Conservation (phyloP, 2,329 filamentous ascomycete genomes). For the Aspergillus sp. region DNA sequence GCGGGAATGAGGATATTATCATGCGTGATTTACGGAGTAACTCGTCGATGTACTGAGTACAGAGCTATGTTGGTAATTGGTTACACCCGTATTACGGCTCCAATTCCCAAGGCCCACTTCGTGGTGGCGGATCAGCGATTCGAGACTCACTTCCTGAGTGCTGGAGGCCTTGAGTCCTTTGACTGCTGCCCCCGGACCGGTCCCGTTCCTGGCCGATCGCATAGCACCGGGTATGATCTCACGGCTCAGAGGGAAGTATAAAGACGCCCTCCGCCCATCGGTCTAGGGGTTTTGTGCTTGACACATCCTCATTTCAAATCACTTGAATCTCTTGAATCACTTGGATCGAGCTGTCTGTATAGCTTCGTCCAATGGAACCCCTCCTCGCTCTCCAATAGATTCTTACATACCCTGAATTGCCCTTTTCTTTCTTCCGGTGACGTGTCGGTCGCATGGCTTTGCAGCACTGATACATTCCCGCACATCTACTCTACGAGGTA, state of each 20-base stretch:
- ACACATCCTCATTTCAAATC: no score
- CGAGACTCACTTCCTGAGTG: not conserved
- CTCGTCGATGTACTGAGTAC: no score
- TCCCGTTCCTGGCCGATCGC: slow-evolving; percentile 27
- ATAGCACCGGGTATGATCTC: slow-evolving; percentile 21
- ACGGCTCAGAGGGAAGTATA: not conserved
- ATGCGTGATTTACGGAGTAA: no score
- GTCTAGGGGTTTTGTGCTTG: no score
- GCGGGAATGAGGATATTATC: no score
- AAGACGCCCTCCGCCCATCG: not conserved
- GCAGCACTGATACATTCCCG: not conserved
- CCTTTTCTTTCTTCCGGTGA: not conserved
- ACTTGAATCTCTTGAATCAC: no score
- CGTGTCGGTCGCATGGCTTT: slow-evolving; percentile 14
- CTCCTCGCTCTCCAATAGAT: not conserved
- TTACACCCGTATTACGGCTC: no score
- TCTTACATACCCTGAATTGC: not conserved
- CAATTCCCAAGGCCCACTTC: no score
- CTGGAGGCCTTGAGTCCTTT: slow-evolving; percentile 2
- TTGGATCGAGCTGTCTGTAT: no score
- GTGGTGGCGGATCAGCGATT: not conserved
- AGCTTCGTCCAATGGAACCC: no score
- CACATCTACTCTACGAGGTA: not conserved
- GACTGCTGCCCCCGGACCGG: slow-evolving; percentile 17
- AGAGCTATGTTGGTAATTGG: no score